Evolutionary conservation across 2,329 filamentous ascomycete species (phyloP), one percentile per base, ranked within the genome.

Genomic region (Aspergillus bombycis): DNA sequence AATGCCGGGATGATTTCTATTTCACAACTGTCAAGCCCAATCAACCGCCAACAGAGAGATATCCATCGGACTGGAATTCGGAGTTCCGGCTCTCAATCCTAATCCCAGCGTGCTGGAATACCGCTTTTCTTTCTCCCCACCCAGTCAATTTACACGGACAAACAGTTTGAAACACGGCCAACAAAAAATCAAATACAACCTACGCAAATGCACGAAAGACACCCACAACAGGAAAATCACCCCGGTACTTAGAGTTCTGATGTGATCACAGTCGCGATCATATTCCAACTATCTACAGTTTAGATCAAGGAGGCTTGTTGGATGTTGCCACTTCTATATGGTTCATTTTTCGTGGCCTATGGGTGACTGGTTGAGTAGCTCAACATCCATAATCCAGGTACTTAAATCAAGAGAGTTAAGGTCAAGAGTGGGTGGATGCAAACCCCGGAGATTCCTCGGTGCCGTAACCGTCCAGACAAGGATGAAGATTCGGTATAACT

Each of bases 11-110:
- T 55, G 32, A 23, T 38, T 38, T n/a, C 10, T 55, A 32, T 62
- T 62, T 57, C 58, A 34, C 59, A 43, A 38, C 52, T 61, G 53
- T 36, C 60, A 43, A 43, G 30, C 46, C 46, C 32, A 36, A 8
- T 38, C 32, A 55, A 55, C 32, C 23, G 38, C 19, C 52, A 14
- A 55, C 21, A 55, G 52, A 21, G 19, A 38, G 12, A 23, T 19
- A 32, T 28, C 28, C 26, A 46, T 43, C 36, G 26, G 57, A 26
- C 36, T 28, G 43, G 28, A 8, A 30, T 30, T 36, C 45, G 23
- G 58, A 60, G 10, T 58, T 60, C 58, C 52, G 41, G 28, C 28
- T 45, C 30, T 55, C 9, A 16, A 34, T 19, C 12, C 32, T 26
- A 8, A 23, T 55, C 52, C 52, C 32, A 36, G 52, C 14, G 52